Base-by-base conservation (phyloP, 2,329 filamentous ascomycete genomes). In the Penicillium sp. region DNA sequence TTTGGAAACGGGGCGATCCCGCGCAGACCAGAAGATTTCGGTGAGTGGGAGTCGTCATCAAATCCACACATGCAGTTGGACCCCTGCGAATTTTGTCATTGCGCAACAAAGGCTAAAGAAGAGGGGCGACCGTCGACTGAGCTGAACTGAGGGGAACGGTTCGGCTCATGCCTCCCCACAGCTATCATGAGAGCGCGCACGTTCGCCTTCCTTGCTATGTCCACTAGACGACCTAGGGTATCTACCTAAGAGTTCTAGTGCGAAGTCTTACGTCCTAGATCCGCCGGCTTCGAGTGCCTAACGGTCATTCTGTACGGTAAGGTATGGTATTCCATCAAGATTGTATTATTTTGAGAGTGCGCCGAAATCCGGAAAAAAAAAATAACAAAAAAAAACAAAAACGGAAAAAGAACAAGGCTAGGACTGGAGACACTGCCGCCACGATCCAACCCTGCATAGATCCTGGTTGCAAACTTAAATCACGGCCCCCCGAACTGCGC, bases 401-500 rank as follows among this genome's bases (percentile, higher is more conserved):
- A 42, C 18, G 18, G 18, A 21, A 21, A 21, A 21, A 21, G 18
- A 38, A 26, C 18, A 36, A 43, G 45, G 33, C 34, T 38, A 10
- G 34, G 23, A 16, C 15, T 4, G 34, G 23, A 39, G 18, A 13
- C 18, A 10, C 44, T 23, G 31, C 21, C 36, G 26, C 36, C 56
- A 54, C 16, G 51, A 61, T 41, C 59, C 57, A 29, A 57, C 36
- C 52, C 64, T 64, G 51, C 63, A 66, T 26, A 63, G 64, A 47
- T 50, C 39, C 45, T 21, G 18, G 45, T 24, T 23, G 29, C 36
- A 54, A 54, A 38, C 24, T 36, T 42, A 34, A 38, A 55, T 39
- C 52, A 21, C 8, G 43, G 23, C 28, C 38, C 43, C 43, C 52
- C 53, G 49, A 57, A 50, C 43, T 47, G 39, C 46, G 29, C 55